A percentile compares a stretch with the other conserved stretches of the same genome.
phyloP scores from a whole-genome alignment of 208 protist genomes.

The Porcisia hertigi region DNA sequence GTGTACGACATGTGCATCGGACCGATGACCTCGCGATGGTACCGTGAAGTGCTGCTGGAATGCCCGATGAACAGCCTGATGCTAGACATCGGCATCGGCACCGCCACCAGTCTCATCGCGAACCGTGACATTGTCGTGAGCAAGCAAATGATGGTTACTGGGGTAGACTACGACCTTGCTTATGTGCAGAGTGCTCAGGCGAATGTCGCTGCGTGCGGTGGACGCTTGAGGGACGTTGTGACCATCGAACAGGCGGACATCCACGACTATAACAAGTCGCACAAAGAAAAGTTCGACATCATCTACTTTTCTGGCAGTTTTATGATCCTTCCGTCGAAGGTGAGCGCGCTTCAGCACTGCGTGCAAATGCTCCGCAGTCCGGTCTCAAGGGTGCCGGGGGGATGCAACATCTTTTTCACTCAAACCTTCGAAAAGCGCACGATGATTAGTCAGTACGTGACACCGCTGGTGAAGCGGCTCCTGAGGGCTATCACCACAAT shows the following conservation, averaged over 20 bases:
- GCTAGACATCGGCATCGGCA: slow-evolving; percentile 82
- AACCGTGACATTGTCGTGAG: slow-evolving; percentile 79
- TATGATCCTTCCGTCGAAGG: slow-evolving; percentile 68
- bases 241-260: slow-evolving; percentile 62
- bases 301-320: slow-evolving; percentile 87
- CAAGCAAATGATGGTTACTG: slow-evolving; percentile 66
- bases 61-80: slow-evolving; percentile 55
- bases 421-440: slow-evolving; percentile 77
- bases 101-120: slow-evolving; percentile 67
- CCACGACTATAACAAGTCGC: slow-evolving; percentile 59
- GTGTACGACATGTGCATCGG: slow-evolving; percentile 69
- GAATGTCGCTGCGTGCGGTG: slow-evolving; percentile 40
- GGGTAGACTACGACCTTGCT: slow-evolving; percentile 71
- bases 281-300: slow-evolving; percentile 58
- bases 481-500: slow-evolving; percentile 68
- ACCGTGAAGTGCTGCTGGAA: slow-evolving; percentile 73
- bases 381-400: slow-evolving; percentile 38
- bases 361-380: slow-evolving; percentile 65
- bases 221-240: slow-evolving; percentile 43
- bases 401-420: slow-evolving; percentile 75
- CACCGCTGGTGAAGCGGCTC: slow-evolving; percentile 57
- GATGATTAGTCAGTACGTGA: slow-evolving; percentile 55
- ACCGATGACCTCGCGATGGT: slow-evolving; percentile 71
- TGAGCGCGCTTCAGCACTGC: slow-evolving; percentile 59
- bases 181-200: slow-evolving; percentile 62